Percentiles rank a stretch among this genome's conserved stretches.
These are phyloP conservation scores for Scheffersomyces titani DNA, from an alignment of 1,139 yeast genomes.

Conservation along the genomic window DNA sequence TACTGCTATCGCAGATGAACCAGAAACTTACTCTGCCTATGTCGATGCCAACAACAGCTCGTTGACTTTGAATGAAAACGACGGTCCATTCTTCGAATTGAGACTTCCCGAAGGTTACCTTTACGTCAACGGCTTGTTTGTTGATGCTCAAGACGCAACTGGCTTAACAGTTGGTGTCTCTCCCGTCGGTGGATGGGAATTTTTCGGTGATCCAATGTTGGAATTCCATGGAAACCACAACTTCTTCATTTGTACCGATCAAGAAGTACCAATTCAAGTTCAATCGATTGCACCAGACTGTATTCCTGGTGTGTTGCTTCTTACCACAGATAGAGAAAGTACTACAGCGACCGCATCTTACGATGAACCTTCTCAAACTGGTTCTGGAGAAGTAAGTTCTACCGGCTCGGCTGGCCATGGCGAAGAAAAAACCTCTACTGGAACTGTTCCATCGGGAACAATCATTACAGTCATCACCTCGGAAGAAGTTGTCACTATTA, in stretches of 20 bases:
- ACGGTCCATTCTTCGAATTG: not conserved
- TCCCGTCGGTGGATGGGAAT: not conserved
- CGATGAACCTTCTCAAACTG: not conserved
- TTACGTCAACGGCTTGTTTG: not conserved
- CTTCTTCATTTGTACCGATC: not conserved
- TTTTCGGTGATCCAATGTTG: not conserved
- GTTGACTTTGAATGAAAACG: not conserved
- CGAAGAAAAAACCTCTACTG: not conserved
- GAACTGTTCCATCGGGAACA: not conserved
- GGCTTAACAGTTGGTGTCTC: not conserved
- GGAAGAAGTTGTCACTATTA: constrained; percentile 1
- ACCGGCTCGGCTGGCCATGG: not conserved
- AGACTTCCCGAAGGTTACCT: not conserved
- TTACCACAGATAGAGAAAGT: not conserved
- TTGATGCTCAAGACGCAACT: not conserved
- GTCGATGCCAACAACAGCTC: not conserved
- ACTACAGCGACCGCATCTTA: not conserved
- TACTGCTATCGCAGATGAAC: not conserved
- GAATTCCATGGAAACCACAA: not conserved
- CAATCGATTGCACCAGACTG: not conserved
- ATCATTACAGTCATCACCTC: not conserved
- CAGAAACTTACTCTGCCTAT: not conserved
- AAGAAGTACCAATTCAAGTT: not conserved
- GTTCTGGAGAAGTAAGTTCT: not conserved
- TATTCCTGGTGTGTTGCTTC: not conserved